Conservation (phyloP, 768 basidiomycete species). For the Tricholoma terreum region DNA sequence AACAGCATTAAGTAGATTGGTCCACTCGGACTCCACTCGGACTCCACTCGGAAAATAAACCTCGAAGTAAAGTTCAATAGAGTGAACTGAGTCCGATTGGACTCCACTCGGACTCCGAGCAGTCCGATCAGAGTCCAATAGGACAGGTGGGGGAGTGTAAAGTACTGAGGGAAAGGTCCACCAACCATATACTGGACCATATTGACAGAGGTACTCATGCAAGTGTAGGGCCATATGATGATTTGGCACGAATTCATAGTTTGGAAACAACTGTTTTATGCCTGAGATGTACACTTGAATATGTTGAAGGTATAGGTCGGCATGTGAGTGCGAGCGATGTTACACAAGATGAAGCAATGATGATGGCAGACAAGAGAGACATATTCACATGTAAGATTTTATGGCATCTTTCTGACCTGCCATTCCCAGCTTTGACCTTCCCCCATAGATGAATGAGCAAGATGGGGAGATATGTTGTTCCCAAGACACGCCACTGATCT, state of each 20-base stretch:
- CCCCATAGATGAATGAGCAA: no score
- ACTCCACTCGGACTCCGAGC: no score
- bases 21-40: no score
- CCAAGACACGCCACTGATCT: no score
- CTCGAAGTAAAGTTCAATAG: no score
- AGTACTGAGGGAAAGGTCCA: conserved; percentile 16
- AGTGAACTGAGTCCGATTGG: no score
- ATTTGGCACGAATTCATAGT: neutral
- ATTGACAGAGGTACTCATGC: neutral
- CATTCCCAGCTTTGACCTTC: neutral
- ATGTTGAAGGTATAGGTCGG: neutral
- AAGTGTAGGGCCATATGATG: neutral
- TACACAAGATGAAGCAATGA: neutral
- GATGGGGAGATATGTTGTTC: no score
- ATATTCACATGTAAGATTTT: neutral
- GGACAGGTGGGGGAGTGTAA: no score
- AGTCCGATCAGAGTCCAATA: no score
- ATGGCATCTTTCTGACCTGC: neutral
- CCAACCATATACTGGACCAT: conserved; percentile 11
- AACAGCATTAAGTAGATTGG: no score
- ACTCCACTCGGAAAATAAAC: no score
- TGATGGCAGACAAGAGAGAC: neutral
- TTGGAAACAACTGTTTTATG: neutral
- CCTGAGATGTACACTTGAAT: neutral
- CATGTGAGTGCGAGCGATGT: neutral